Evolutionary conservation across 352 stramenopile species (phyloP), one percentile per base, ranked within the genome.

Genomic region (Globisporangium radiosum): DNA sequence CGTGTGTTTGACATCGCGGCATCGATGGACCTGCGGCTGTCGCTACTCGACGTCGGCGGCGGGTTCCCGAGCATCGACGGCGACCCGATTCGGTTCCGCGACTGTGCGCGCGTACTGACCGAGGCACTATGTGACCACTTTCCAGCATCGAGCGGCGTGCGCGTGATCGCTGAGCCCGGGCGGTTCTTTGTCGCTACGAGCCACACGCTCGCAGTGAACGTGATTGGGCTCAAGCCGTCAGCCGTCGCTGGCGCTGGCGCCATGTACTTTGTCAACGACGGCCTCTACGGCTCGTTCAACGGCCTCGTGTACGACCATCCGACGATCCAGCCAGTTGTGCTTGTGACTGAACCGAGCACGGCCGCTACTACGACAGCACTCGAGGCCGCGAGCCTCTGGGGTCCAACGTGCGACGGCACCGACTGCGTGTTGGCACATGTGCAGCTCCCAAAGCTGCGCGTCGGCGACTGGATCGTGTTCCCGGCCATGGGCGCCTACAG

Each of bases 201-300:
- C 8, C 81, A 96, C 68, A 97, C 93, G 50, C 73, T 98, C 10
- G 88, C 93, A n/a, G 87, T 94, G 53, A 96, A 94, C 65, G 83
- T 98, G 11, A 92, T 97, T 47, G 87, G 79, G 56, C 80, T 89
- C 56, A 93, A 93, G 64, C 25, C 25, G 25, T 33, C 25, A 33
- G 52, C 84, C 45, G 80, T 80, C 36, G 81, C 83, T 7, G 86
- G 56, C 36, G 81, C 83, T 7, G 86, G 56, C 47, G 78, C 79
- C 75, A 92, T 97, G 71, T 98, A 98, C 77, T 98, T 97, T 63
- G 90, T 98, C 60, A 98, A 98, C 65, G 95, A 98, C 72, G 95
- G 95, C 52, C 75, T 98, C 25, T 98, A 98, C 74, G 95, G 93
- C 42, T 96, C 90, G 57, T 98, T 98, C 82, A 98, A 98, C 77